Conservation (phyloP, 345 rosid species). For the Euphorbia tirucalli region DNA sequence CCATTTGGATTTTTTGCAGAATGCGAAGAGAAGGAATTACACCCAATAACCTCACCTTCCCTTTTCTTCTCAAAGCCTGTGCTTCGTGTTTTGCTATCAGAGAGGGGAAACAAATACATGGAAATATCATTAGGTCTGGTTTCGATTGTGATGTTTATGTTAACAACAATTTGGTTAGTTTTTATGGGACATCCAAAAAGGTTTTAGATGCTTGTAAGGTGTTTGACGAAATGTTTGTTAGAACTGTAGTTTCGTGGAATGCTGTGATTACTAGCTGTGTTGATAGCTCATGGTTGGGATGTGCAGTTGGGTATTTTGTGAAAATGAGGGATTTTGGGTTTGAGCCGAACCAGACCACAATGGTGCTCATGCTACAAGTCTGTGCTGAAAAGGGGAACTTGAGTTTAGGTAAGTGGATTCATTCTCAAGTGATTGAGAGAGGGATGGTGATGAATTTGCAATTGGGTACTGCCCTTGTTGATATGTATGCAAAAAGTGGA, state of each 20-base stretch:
- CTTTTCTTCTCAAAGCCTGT: conserved; percentile 70
- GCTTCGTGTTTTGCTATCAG: conserved; percentile 42
- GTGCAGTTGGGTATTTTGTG: conserved; percentile 46
- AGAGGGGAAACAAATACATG: conserved; percentile 71
- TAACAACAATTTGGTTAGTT: conserved; percentile 55
- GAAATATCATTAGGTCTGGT: conserved; percentile 55
- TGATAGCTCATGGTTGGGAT: conserved; percentile 37
- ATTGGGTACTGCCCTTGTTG: conserved; percentile 79
- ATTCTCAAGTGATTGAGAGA: conserved; percentile 54
- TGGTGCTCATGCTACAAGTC: conserved; percentile 63
- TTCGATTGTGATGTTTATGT: conserved; percentile 64
- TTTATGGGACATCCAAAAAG: conserved; percentile 68
- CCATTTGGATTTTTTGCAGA: conserved; percentile 45
- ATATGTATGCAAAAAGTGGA: conserved; percentile 80
- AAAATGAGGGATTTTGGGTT: conserved; percentile 49
- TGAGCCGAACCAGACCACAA: conserved; percentile 65
- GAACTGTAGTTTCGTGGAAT: conserved; percentile 80
- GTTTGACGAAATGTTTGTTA: conserved; percentile 69
- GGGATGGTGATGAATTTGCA: conserved; percentile 53
- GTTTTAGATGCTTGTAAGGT: conserved; percentile 47
- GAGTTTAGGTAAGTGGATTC: conserved; percentile 70
- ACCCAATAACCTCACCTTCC: conserved; percentile 67
- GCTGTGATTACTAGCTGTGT: conserved; percentile 59
- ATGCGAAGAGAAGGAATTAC: conserved; percentile 58
- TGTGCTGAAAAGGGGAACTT: conserved; percentile 57